Base-by-base conservation (phyloP, 1,284 basidiomycete genomes). In the Hymenochaete sp. region DNA sequence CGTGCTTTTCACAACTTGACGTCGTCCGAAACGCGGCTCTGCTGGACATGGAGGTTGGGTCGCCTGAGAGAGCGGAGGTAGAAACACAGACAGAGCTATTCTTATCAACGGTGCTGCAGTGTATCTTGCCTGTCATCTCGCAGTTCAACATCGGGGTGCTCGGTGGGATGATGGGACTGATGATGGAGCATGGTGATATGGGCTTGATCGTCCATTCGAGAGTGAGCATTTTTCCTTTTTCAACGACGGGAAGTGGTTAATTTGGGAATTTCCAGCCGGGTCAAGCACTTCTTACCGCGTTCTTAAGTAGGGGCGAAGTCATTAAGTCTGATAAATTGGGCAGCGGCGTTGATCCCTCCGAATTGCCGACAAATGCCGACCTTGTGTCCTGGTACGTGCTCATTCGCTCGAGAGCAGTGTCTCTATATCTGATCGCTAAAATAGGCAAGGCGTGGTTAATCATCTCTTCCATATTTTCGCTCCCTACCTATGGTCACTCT, bases 1-100 rank as follows among this genome's bases (percentile, higher is more conserved):
- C 93, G 0, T 93, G 88, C 54, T 98, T 98, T 67, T 78, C 79
- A 47, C 90, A 96, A 60, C 72, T 98, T 46, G 95, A 98, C 59
- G 89, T 96, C 9, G 82, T 96, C 26, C 72, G 73, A 48, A 70
- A 85, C 45, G 84, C 90, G 1, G 73, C 73, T 38, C 57, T 84
- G 35, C 72, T 92, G 3, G 84, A 89, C 64, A 59, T 72, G n/a
- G 53, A 75, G 36, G 69, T 79, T 33, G 86, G 89, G 47, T 72
- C 73, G 1, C 59, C 67, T 7, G 80, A 81, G 55, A 73, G 76
- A 41, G 67, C 73, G n/a, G 87, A 92, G 42, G 74, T 87, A 7
- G 92, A 95, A 55, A 70, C 73, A 16, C 90, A 96, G 62, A 93
- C 91, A 0, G 89, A 97, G 56, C 78, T 82, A 0, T 98, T 98